Conservation (phyloP, 176 grass and related monocot genomes). For the Alloteropsis semialata region DNA sequence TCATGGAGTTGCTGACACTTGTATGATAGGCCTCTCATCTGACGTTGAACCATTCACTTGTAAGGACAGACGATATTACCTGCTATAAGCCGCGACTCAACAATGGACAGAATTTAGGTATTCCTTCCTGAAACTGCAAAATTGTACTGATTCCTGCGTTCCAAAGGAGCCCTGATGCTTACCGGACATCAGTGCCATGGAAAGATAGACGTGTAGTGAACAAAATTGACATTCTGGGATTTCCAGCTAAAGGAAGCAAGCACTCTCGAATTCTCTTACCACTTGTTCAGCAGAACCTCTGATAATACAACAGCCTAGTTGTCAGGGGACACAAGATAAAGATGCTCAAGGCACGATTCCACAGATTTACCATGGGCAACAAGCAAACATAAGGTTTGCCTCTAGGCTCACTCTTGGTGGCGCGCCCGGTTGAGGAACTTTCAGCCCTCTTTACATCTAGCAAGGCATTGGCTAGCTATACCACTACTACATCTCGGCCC, state of each 20-base stretch:
- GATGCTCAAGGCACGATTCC: not conserved
- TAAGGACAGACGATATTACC: not conserved
- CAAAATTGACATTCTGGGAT: conserved; percentile 31
- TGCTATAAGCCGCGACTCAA: not conserved
- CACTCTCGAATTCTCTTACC: conserved; percentile 26
- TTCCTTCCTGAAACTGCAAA: too few relatives aligned
- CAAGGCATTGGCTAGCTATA: not conserved
- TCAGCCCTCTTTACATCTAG: conserved; percentile 19
- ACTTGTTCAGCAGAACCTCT: conserved; percentile 33
- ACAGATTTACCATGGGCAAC: conserved; percentile 3
- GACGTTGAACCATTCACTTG: not conserved
- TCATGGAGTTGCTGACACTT: not conserved
- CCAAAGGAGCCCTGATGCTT: not conserved
- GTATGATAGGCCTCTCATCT: not conserved
- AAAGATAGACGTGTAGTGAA: not conserved
- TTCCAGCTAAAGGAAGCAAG: conserved; percentile 26
- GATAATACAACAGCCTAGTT: conserved; percentile 30
- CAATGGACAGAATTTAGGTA: not conserved
- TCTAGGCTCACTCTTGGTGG: not conserved
- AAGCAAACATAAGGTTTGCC: conserved; percentile 11
- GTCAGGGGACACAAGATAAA: conserved; percentile 1
- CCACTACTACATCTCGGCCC: not conserved
- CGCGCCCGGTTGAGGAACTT: not conserved
- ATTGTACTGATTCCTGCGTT: too few relatives aligned
- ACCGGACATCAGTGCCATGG: not conserved